phyloP scores from a whole-genome alignment of 2,329 filamentous ascomycete genomes.

The Verticillium dahliae region DNA sequence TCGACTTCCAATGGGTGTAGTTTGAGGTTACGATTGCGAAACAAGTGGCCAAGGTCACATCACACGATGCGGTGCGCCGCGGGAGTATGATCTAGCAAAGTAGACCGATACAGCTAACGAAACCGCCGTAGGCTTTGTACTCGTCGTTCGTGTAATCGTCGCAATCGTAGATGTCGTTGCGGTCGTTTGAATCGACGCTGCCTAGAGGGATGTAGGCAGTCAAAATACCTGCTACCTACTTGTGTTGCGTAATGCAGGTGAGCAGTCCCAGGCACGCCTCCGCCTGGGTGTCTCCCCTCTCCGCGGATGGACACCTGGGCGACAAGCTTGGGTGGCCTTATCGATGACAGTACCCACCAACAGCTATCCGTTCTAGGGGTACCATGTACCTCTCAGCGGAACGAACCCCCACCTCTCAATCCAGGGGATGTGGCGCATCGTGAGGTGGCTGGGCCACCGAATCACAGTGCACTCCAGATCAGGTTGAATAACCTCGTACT shows the following conservation, averaged over 20 bases:
- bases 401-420: too few species aligned
- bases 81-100: neutral
- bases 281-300: neutral
- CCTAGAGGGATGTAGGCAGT: neutral
- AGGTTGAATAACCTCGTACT: neutral
- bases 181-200: neutral
- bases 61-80: constrained; percentile 7
- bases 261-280: neutral
- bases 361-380: neutral
- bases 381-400: neutral
- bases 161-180: neutral
- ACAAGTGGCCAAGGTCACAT: constrained; percentile 8
- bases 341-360: neutral
- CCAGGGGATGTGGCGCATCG: neutral
- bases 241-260: neutral
- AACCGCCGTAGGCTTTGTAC: neutral
- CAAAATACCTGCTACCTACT: too few species aligned
- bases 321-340: neutral
- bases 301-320: neutral
- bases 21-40: constrained; percentile 6
- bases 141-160: neutral
- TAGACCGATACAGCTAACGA: neutral
- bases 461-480: neutral
- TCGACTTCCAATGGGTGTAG: neutral
- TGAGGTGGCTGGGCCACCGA: neutral